Evolutionary conservation across 2,329 filamentous ascomycete species (phyloP), one percentile per base, ranked within the genome.

Genomic region (Fusarium sp.): DNA sequence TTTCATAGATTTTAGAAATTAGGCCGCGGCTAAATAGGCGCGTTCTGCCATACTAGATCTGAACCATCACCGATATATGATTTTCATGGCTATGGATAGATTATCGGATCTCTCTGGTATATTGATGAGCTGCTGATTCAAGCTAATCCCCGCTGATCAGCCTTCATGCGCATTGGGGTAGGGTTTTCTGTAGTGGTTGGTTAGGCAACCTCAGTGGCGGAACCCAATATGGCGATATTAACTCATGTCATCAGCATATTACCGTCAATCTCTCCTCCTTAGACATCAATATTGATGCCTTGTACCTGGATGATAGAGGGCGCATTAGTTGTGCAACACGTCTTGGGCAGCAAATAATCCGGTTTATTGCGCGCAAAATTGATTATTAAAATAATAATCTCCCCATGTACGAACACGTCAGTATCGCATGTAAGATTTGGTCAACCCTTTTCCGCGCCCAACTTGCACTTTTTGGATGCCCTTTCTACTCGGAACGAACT

Each of bases 51-150:
- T 24, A 18, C 7, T 26, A 3, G 11, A 26, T 44, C n/a, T 24
- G 13, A 9, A 26, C 0, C 3, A 44, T 9, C 11, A 26, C 20
- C 11, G 3, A 26, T 26, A 26, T 13, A 20, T 0, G 6, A 9
- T 20, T 1, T 14, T 26, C 5, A 11, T 20, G 13, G 5, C 11
- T 6, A 0, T n/a, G 10, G 9, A 16, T 11, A 5, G 18, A 12
- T 8, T 44, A 6, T 18, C 24, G 3, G 6, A 4, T 14, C 16
- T 20, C 1, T 13, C 0, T 44, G 16, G 4, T 6, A 28, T 15
- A 3, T 9, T 15, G 6, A 28, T 5, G n/a, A n/a, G n/a, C n/a
- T n/a, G n/a, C n/a, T n/a, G n/a, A n/a, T n/a, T n/a, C n/a, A n/a
- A n/a, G n/a, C n/a, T n/a, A n/a, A n/a, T n/a, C n/a, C n/a, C n/a